A percentile compares a stretch with the other conserved stretches of the same genome.
These are phyloP conservation scores for Mycena leptocephala DNA, from an alignment of 768 basidiomycete genomes.

Conservation along the genomic window DNA sequence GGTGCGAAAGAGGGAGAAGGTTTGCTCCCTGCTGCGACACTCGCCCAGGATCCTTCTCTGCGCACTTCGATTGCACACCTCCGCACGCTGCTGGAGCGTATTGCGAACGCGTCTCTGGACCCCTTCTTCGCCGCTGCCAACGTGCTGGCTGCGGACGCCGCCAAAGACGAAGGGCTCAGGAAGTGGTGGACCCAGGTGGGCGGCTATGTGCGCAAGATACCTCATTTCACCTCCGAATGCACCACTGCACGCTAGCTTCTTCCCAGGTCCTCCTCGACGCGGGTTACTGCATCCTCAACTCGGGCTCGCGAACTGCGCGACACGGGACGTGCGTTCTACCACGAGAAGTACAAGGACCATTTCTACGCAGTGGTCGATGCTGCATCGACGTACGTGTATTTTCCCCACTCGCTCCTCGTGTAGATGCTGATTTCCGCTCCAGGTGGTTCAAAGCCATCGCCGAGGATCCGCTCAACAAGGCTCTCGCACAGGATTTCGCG, in stretches of 20 bases:
- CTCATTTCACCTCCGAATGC: conserved; percentile 28
- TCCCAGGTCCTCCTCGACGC: conserved; percentile 79
- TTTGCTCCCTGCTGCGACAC: too few relatives aligned
- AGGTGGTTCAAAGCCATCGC: too few relatives aligned
- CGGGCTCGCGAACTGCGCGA: conserved; percentile 74
- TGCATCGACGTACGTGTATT: conserved; percentile 47
- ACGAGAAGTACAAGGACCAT: conserved; percentile 77
- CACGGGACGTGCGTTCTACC: too few relatives aligned
- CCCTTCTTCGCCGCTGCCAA: conserved; percentile 83
- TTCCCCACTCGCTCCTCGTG: too few relatives aligned
- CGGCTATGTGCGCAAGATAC: conserved; percentile 82
- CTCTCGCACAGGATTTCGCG: too few relatives aligned
- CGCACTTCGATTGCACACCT: too few relatives aligned
- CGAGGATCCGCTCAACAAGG: too few relatives aligned
- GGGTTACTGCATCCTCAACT: conserved; percentile 82
- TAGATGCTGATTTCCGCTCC: conserved; percentile 34
- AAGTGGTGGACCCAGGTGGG: too few relatives aligned
- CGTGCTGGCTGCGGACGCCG: conserved; percentile 81
- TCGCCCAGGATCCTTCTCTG: too few relatives aligned
- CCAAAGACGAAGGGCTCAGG: conserved; percentile 81
- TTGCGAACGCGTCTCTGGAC: too few relatives aligned
- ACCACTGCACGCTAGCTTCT: neutral
- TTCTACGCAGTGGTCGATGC: conserved; percentile 86
- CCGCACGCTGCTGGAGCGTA: too few relatives aligned
- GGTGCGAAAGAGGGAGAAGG: too few relatives aligned